These are phyloP conservation scores for Ustilago trichophora DNA, from an alignment of 1,284 basidiomycete species.

Conservation along the genomic window DNA sequence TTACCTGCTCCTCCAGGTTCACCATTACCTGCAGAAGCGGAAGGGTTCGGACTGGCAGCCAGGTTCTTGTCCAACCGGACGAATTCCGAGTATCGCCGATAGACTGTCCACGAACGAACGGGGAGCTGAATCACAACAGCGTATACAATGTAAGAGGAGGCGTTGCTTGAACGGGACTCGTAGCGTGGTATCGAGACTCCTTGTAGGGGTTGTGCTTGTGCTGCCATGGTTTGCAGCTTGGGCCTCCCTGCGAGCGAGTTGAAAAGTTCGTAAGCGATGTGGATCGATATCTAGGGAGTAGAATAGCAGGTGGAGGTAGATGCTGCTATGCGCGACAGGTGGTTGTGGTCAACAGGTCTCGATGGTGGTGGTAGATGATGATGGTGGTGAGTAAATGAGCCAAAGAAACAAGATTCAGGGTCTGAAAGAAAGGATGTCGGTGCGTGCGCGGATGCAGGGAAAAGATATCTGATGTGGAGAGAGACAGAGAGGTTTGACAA, in stretches of 20 bases:
- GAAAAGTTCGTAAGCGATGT: too few relatives aligned
- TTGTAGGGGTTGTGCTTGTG: slow-evolving; percentile 59
- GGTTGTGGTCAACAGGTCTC: too few relatives aligned
- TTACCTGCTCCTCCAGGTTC: slow-evolving; percentile 29
- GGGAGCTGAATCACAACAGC: slow-evolving; percentile 76
- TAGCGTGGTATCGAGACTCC: slow-evolving; percentile 60
- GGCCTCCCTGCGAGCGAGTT: too few relatives aligned
- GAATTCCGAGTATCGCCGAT: slow-evolving; percentile 93
- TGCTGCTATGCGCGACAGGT: too few relatives aligned
- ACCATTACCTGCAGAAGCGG: slow-evolving; percentile 5
- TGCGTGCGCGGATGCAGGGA: slow-evolving; percentile 1
- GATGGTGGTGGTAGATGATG: background rate
- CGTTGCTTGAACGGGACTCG: slow-evolving; percentile 59
- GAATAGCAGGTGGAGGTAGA: too few relatives aligned
- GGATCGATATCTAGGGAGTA: too few relatives aligned
- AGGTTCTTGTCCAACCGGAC: slow-evolving; percentile 84
- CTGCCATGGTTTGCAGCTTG: too few relatives aligned
- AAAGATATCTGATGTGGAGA: background rate
- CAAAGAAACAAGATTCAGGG: background rate
- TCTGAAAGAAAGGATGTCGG: too few relatives aligned
- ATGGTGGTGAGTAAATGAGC: background rate
- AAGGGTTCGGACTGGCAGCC: slow-evolving; percentile 72
- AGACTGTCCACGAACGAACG: slow-evolving; percentile 89
- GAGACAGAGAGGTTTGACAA: too few relatives aligned
- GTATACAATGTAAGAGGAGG: slow-evolving; percentile 77